Base-by-base conservation (phyloP, 2,329 filamentous ascomycete genomes). In the Conoideocrella luteorostrata region DNA sequence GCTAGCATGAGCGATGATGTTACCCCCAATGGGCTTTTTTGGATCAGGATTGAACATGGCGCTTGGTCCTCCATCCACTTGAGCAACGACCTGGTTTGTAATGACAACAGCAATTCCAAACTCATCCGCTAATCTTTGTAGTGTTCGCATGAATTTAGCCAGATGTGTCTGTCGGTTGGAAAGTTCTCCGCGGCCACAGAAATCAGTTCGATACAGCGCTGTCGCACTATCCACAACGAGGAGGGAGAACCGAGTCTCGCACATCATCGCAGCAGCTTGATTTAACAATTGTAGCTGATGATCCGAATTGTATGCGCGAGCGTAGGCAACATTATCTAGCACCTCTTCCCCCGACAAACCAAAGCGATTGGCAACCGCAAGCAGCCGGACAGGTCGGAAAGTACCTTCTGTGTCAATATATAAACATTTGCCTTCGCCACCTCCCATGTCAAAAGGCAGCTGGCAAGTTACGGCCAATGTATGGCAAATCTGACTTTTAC, bases 41-140 rank as follows among this genome's bases (percentile, higher is more conserved):
- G 93, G 93, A 59, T 98, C 94, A 0, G 94, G 93, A 55, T 98
- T 98, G 73, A 95, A 98, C 93, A 98, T 98, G 49, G 91, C 83
- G 59, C 86, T 91, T 23, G 91, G 90, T 3, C 93, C 93, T 50
- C 93, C 93, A 60, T 98, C 93, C 7, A 98, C 93, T 65, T 98
- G 94, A 9, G 93, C 93, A 32, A 98, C 94, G 23, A 98, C 93
- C 65, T 98, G 93, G 61, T 98, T 98, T 34, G 93, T 97, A 58
- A 98, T 98, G 55, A 98, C 88, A 7, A 98, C 93, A 0, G 93
- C 93, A 55, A 98, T 96, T 46, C 93, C 93, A 61, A 98, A 98
- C 64, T 85, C 82, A 54, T 86, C 82, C 4, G 82, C 82, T 20
- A 93, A 74, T 10, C 87, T 75, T 65, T 93, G 88, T 20, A 94